Base-by-base conservation (phyloP, 257 asterid species). In the Forsythia viridissima region DNA sequence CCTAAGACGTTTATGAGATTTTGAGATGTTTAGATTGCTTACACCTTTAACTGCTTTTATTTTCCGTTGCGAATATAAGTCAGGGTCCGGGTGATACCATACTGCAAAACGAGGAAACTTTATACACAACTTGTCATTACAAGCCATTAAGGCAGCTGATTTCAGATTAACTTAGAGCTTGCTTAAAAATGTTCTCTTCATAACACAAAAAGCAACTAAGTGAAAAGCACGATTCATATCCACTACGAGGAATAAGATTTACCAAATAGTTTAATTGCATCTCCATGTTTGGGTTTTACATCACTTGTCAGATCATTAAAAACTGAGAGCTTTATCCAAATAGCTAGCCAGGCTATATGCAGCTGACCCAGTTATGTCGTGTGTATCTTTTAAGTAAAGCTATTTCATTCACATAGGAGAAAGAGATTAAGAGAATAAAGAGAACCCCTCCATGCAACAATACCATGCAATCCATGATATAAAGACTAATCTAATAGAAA, bases 401-500 rank as follows among this genome's bases (percentile, higher is more conserved):
- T 69, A 6, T 66, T n/a, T 76, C 7, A 16, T 40, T 73, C 38
- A 41, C 9, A 38, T 55, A 55, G 59, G 30, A 57, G 30, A 57
- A 18, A 57, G 30, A 57, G 37, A 61, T 24, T 61, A 61, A 61
- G 55, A 59, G 71, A 48, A 44, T 55, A 48, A 1, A 68, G 8
- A 10, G 21, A 43, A 74, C 59, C 41, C 24, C 34, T 73, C 24
- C 55, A 77, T 61, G 68, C 38, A 77, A 39, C 66, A 70, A 75
- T 41, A 43, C 70, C 65, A 74, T 37, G 68, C 65, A 72, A 74
- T n/a, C 70, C 57, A 73, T 68, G 61, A 72, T 30, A 78, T 6
- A 63, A 30, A 63, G 44, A 73, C 37, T 71, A 37, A 84, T n/a
- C 52, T 36, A 74, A 69, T 18, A 24, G 77, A n/a, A 81, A 30